A percentile compares a stretch with the other conserved stretches of the same genome.
Evolutionary conservation across 345 rosid genomes (phyloP).

Genomic region (Citrus glauca): DNA sequence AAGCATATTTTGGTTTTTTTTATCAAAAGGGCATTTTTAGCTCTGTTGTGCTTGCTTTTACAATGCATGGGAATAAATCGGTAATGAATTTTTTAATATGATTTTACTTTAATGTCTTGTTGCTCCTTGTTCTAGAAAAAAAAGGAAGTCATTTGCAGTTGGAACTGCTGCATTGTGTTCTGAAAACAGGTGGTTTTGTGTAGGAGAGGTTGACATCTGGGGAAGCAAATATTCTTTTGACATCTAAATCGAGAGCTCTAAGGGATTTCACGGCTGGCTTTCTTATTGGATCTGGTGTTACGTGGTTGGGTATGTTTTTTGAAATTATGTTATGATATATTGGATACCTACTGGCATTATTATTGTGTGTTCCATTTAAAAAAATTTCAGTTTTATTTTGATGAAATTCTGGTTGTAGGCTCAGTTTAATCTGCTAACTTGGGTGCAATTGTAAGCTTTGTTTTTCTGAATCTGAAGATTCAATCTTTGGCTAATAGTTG

Average conservation of each 20-base stretch:
- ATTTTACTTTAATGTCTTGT: neutral
- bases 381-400: neutral
- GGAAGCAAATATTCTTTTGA: conserved; percentile 30
- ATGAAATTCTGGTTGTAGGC: neutral
- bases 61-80: neutral
- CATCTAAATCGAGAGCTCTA: conserved; percentile 29
- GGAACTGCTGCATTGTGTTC: neutral
- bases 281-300: conserved; percentile 25
- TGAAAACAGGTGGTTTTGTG: neutral
- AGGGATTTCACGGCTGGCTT: conserved; percentile 21
- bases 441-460: neutral
- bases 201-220: conserved; percentile 37
- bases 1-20: neutral
- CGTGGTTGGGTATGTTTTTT: conserved; percentile 35
- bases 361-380: neutral
- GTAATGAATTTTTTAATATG: neutral
- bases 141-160: neutral
- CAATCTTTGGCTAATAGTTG: neutral
- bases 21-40: neutral
- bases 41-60: neutral
- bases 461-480: neutral
- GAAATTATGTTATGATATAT: neutral
- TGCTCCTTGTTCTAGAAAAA: neutral
- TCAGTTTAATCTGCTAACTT: neutral
- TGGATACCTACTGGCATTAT: neutral